These are phyloP conservation scores for Auriscalpium vulgare DNA, from an alignment of 768 basidiomycete genomes.

Conservation along the genomic window DNA sequence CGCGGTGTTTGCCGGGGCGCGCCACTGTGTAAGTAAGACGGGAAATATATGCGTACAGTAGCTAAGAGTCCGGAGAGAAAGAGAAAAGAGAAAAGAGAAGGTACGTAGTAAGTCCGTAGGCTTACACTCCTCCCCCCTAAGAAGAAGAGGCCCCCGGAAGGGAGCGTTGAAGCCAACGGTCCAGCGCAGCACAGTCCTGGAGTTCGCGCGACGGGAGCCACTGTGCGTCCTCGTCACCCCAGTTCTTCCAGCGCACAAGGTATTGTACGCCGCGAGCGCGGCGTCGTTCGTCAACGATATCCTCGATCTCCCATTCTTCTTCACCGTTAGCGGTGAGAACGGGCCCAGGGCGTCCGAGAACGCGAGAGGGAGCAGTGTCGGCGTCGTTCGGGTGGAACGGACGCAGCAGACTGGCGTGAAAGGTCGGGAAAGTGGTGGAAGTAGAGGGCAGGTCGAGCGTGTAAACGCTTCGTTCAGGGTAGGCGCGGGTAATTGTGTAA, in stretches of 20 bases:
- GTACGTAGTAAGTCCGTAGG: too few species aligned
- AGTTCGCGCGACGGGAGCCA: conserved; percentile 17
- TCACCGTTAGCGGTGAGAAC: neutral
- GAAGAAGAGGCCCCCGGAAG: too few species aligned
- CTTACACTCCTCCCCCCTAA: too few species aligned
- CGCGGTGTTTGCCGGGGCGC: too few species aligned
- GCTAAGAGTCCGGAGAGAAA: too few species aligned
- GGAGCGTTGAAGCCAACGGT: too few species aligned
- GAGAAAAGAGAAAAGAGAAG: too few species aligned
- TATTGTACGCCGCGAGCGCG: neutral
- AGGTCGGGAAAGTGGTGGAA: neutral
- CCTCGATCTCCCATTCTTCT: neutral
- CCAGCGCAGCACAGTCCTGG: too few species aligned
- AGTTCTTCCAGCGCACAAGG: neutral
- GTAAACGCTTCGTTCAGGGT: conserved; percentile 14
- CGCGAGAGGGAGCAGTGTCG: neutral
- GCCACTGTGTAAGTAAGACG: too few species aligned
- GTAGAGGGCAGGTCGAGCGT: neutral
- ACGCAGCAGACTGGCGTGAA: neutral
- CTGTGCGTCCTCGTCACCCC: neutral
- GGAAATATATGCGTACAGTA: too few species aligned
- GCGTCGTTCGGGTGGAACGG: neutral
- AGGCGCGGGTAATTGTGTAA: conserved; percentile 13
- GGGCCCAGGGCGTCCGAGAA: neutral
- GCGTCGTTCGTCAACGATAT: neutral